Conservation (phyloP, 2,329 filamentous ascomycete species). For the Xylariaceae sp. region DNA sequence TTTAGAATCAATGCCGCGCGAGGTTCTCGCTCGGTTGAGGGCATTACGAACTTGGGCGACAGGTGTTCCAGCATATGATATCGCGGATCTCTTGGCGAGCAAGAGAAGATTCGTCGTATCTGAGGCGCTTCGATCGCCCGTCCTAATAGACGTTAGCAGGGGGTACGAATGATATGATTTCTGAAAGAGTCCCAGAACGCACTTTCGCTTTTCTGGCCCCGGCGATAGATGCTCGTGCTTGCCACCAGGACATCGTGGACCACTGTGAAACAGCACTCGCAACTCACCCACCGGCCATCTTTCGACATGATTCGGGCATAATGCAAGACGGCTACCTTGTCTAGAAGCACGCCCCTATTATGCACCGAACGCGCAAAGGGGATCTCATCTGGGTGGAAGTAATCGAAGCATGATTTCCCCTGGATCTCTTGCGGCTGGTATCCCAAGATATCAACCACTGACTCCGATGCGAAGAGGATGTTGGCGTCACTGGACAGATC, state of each 20-base stretch:
- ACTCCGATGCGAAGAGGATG: conserved; percentile 79
- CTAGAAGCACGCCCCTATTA: conserved; percentile 65
- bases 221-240: conserved; percentile 71
- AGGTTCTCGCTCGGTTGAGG: conserved; percentile 65
- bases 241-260: conserved; percentile 85
- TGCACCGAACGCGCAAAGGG: conserved; percentile 69
- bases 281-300: conserved; percentile 67
- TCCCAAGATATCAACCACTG: conserved; percentile 66
- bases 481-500: conserved; percentile 71
- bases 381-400: conserved; percentile 77
- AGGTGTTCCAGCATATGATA: conserved; percentile 87
- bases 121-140: conserved; percentile 72
- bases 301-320: conserved; percentile 69
- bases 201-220: conserved; percentile 68
- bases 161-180: background rate
- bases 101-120: conserved; percentile 73
- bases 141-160: conserved; percentile 43
- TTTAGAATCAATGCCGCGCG: conserved; percentile 81
- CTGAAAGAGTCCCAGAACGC: conserved; percentile 36
- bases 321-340: conserved; percentile 79
- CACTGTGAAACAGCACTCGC: conserved; percentile 84
- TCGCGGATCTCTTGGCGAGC: conserved; percentile 73
- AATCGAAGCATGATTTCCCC: conserved; percentile 75
- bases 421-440: conserved; percentile 71
- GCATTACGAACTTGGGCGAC: conserved; percentile 69